A percentile compares a stretch with the other conserved stretches of the same genome.
These are phyloP conservation scores for Phytophthora nicotianae DNA, from an alignment of 352 stramenopile species.

Conservation along the genomic window DNA sequence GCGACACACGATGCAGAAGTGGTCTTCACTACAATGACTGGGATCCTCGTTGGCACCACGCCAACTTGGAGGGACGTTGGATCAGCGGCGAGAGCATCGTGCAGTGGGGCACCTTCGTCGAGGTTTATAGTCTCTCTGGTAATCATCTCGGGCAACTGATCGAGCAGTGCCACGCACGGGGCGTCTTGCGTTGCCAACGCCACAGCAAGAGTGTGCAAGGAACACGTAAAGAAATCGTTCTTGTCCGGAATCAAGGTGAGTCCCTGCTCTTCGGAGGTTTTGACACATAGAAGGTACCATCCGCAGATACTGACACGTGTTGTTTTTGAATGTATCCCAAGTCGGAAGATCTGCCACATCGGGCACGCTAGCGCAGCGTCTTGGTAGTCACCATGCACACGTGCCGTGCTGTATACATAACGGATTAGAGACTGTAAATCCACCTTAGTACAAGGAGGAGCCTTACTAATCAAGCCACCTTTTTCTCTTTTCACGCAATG, in stretches of 20 bases:
- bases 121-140: not conserved
- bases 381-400: conserved; percentile 26
- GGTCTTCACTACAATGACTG: not conserved
- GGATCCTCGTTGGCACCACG: not conserved
- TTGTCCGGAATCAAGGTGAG: conserved; percentile 35
- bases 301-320: conserved; percentile 24
- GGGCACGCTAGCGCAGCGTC: conserved; percentile 31
- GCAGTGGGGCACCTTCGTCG: not conserved
- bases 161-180: conserved; percentile 7
- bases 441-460: not conserved
- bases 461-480: conserved; percentile 34
- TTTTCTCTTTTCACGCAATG: conserved; percentile 19
- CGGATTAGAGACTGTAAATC: conserved; percentile 19
- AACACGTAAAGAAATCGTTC: conserved; percentile 23
- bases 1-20: not conserved
- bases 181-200: conserved; percentile 22
- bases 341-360: conserved; percentile 39
- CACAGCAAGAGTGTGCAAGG: conserved; percentile 19
- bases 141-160: conserved; percentile 3
- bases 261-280: conserved; percentile 32
- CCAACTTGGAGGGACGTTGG: not conserved
- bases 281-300: conserved; percentile 34
- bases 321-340: conserved; percentile 25
- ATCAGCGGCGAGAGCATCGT: not conserved
- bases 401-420: not conserved